phyloP scores from a whole-genome alignment of 148 eudicot genomes.

The Vaccinium myrtillus region DNA sequence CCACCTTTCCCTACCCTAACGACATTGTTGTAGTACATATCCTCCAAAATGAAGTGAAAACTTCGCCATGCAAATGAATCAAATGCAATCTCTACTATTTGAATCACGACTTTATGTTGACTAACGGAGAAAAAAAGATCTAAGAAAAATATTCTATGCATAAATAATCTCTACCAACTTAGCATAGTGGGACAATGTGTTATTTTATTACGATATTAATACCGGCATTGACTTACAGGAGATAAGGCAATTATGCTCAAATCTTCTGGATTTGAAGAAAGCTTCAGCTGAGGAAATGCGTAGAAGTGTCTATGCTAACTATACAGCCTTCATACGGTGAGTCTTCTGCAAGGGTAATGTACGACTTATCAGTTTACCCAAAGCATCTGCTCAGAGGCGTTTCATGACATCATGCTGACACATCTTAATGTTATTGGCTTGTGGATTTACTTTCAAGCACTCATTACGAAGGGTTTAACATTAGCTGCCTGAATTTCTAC shows the following conservation, averaged over 20 bases:
- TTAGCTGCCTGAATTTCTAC: neutral
- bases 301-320: slow-evolving; percentile 93
- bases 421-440: neutral
- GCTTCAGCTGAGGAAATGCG: slow-evolving; percentile 99
- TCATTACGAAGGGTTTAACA: neutral
- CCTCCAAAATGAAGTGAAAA: neutral
- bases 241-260: slow-evolving; percentile 79
- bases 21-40: neutral
- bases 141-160: neutral
- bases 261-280: slow-evolving; percentile 86
- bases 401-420: slow-evolving; percentile 1
- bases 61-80: neutral
- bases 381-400: neutral
- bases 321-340: slow-evolving; percentile 92
- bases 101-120: neutral
- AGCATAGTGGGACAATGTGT: neutral
- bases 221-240: slow-evolving; percentile 46
- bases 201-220: neutral
- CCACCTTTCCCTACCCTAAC: neutral
- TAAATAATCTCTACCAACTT: neutral
- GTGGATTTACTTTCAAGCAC: neutral
- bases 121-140: neutral
- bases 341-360: slow-evolving; percentile 17
- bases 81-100: neutral
- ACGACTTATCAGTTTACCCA: neutral